Conservation (phyloP, 495 filamentous ascomycete species). For the Thozetella sp. region DNA sequence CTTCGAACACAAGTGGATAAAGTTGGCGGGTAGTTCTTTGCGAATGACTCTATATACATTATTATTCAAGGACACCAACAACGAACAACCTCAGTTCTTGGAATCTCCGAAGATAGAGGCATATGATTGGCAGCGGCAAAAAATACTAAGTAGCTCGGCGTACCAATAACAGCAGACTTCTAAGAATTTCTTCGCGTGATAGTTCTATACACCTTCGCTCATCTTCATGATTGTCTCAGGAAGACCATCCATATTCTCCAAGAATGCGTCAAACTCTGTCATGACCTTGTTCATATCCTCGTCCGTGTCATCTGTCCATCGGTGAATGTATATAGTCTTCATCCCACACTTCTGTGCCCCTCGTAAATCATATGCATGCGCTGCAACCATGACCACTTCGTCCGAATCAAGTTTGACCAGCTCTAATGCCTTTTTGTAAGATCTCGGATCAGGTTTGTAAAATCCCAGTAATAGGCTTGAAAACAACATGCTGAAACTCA, state of each 20-base stretch:
- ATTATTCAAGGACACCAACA: too few relatives aligned
- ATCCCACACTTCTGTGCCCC: constrained; percentile 47
- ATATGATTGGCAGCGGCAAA: too few relatives aligned
- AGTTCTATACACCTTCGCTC: too few relatives aligned
- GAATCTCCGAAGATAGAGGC: too few relatives aligned
- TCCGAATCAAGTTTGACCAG: constrained; percentile 41
- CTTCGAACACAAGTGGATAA: too few relatives aligned
- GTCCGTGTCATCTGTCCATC: constrained; percentile 55
- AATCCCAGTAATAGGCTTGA: constrained; percentile 52
- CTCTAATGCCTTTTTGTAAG: constrained; percentile 44
- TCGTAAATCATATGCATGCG: constrained; percentile 54
- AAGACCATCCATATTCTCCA: constrained; percentile 41
- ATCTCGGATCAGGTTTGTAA: constrained; percentile 46
- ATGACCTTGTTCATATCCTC: constrained; percentile 49
- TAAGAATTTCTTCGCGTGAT: too few relatives aligned
- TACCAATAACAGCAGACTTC: too few relatives aligned
- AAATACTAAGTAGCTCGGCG: too few relatives aligned
- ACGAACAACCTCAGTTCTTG: too few relatives aligned
- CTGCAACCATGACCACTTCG: constrained; percentile 54
- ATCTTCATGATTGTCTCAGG: not conserved
- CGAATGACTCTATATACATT: too few relatives aligned
- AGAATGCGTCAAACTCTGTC: constrained; percentile 45
- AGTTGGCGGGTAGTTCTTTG: too few relatives aligned
- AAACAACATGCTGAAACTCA: constrained; percentile 53
- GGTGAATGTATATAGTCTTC: constrained; percentile 50